Evolutionary conservation across 305 asterid genomes (phyloP).

Genomic region (Plantago lanceolata): DNA sequence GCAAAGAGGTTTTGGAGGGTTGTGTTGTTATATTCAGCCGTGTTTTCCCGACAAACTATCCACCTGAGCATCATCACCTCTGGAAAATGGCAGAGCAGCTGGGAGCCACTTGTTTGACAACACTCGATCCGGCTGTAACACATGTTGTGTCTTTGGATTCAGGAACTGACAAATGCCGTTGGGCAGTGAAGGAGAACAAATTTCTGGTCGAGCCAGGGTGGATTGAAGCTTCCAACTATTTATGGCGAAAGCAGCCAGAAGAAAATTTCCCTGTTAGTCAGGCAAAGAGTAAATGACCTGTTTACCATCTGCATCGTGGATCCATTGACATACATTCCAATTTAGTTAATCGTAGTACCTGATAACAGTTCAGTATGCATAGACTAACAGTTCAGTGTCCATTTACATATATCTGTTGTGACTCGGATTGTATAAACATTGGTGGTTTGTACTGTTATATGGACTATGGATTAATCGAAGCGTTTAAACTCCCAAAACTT

Average conservation of each 20-base stretch:
- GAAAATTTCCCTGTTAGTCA: constrained; percentile 49
- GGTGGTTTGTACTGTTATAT: no score
- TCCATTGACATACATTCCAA: no score
- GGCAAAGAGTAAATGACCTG: no score
- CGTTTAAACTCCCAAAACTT: no score
- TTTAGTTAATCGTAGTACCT: no score
- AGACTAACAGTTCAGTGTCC: no score
- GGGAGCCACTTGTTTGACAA: constrained; percentile 57
- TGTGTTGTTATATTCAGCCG: constrained; percentile 58
- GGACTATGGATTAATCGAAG: no score
- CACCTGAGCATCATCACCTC: constrained; percentile 44
- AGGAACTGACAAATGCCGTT: constrained; percentile 58
- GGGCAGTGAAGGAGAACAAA: constrained; percentile 48
- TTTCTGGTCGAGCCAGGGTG: constrained; percentile 58
- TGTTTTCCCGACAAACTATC: constrained; percentile 49
- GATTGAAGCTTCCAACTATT: constrained; percentile 66
- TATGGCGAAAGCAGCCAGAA: constrained; percentile 72
- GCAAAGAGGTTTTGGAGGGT: constrained; percentile 44
- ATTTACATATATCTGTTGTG: no score
- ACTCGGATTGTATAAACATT: no score
- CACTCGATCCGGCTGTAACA: constrained; percentile 44
- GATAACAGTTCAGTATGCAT: no score
- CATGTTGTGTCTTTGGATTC: constrained; percentile 58
- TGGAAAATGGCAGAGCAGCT: constrained; percentile 67
- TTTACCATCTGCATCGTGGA: no score